Conservation (phyloP, 805 yeast species). For the Metschnikowia sp. region DNA sequence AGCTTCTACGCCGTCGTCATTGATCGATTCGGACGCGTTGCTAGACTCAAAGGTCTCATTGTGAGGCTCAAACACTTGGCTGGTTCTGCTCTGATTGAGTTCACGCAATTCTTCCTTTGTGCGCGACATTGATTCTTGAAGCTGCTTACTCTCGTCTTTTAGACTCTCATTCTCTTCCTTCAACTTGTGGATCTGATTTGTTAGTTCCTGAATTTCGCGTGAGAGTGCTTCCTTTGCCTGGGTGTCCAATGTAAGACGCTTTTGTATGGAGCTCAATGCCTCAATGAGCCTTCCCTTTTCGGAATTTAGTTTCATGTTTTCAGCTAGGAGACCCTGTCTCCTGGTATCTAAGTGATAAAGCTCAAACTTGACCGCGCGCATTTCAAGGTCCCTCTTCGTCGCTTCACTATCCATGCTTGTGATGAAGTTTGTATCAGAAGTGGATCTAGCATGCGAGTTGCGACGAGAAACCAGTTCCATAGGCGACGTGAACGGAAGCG, state of each 20-base stretch:
- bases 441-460: constrained; percentile 37
- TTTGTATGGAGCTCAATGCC: constrained; percentile 37
- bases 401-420: constrained; percentile 17
- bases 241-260: constrained; percentile 40
- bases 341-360: constrained; percentile 32
- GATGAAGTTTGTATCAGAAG: constrained; percentile 40
- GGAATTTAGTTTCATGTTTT: constrained; percentile 23
- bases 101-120: background rate
- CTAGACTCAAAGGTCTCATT: constrained; percentile 9
- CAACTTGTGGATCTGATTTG: constrained; percentile 44
- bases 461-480: constrained; percentile 12
- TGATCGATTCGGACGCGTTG: constrained; percentile 8
- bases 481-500: constrained; percentile 37
- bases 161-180: constrained; percentile 19
- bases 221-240: constrained; percentile 41
- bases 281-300: constrained; percentile 31
- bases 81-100: background rate
- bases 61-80: constrained; percentile 8
- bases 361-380: constrained; percentile 37
- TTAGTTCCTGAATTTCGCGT: constrained; percentile 52
- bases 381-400: constrained; percentile 33
- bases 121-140: constrained; percentile 1
- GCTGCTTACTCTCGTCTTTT: constrained; percentile 1
- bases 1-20: constrained; percentile 25
- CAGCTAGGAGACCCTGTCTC: constrained; percentile 23